Percentiles rank a stretch among this genome's conserved stretches.
Conservation (phyloP, 1,284 basidiomycete genomes). For the Marasmius oreades region DNA sequence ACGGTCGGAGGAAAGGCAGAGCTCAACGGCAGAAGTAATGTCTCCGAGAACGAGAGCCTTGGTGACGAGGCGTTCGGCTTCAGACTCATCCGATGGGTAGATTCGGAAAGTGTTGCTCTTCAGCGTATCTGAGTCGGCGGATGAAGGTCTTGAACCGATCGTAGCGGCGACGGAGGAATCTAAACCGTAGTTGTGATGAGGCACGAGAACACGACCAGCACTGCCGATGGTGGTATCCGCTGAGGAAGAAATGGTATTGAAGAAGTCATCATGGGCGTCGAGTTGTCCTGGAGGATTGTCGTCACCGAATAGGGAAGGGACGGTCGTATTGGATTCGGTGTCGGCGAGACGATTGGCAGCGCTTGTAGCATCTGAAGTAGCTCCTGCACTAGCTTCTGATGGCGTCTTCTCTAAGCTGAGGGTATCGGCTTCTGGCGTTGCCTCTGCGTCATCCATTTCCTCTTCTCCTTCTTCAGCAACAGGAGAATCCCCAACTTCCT, state of each 20-base stretch:
- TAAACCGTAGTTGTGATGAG: constrained; percentile 73
- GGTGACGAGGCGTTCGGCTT: constrained; percentile 87
- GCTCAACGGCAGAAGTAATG: constrained; percentile 88
- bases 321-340: constrained; percentile 77
- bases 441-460: not conserved
- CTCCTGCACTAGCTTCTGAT: constrained; percentile 67
- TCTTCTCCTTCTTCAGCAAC: constrained; percentile 32
- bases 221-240: constrained; percentile 52
- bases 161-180: constrained; percentile 92
- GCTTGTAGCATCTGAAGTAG: constrained; percentile 62
- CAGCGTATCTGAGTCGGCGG: constrained; percentile 70
- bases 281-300: constrained; percentile 59
- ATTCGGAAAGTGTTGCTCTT: constrained; percentile 88
- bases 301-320: constrained; percentile 86
- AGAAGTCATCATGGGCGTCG: constrained; percentile 78
- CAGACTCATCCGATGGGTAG: constrained; percentile 86
- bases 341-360: constrained; percentile 53
- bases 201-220: constrained; percentile 55
- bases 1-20: constrained; percentile 87
- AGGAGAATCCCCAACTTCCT: constrained; percentile 35
- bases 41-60: constrained; percentile 94
- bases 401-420: constrained; percentile 58
- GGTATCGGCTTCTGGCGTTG: constrained; percentile 25
- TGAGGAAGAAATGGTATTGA: constrained; percentile 74
- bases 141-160: constrained; percentile 82